Base-by-base conservation (phyloP, 2,329 filamentous ascomycete genomes). In the Nemania bipapillata region DNA sequence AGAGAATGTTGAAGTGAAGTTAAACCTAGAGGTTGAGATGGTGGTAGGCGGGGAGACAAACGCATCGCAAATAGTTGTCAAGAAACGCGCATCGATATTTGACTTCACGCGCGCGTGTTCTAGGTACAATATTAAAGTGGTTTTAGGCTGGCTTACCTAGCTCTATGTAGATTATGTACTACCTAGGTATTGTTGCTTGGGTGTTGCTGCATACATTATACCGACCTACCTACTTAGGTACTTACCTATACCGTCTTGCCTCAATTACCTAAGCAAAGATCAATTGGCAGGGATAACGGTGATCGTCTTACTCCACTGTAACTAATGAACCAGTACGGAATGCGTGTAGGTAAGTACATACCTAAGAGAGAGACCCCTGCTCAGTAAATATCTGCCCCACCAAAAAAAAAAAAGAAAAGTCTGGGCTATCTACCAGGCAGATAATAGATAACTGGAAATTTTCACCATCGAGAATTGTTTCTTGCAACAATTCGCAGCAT, bases 51-150 rank as follows among this genome's bases (percentile, higher is more conserved):
- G 37, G 22, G 35, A 15, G 28, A 2, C 30, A 42, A n/a, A 20
- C n/a, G 22, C 49, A 56, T 60, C 17, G 54, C 35, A 60, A 22
- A 49, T 37, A 53, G 56, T 30, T 24, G 26, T 53, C 32, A 42
- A 40, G 60, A 58, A 58, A 73, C 71, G 71, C 71, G 65, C 62
- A 63, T 35, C 28, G 20, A 49, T 59, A 53, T 69, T 66, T 32
- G 17, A 30, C 28, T 64, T 69, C 42, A 67, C 71, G 71, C 69
- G 71, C 40, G 40, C 40, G 40, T 71, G 40, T 71, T 63, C 53
- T 22, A 50, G 26, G 30, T 32, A 45, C 50, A 26, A 42, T 49
- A 22, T 28, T 49, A 54, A 56, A 62, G 50, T 65, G 55, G 50
- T 55, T 63, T 32, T 49, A 22, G 49, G 28, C 30, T 26, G 55